Conservation (phyloP, 2,329 filamentous ascomycete genomes). For the Sordariomycetes sp. region DNA sequence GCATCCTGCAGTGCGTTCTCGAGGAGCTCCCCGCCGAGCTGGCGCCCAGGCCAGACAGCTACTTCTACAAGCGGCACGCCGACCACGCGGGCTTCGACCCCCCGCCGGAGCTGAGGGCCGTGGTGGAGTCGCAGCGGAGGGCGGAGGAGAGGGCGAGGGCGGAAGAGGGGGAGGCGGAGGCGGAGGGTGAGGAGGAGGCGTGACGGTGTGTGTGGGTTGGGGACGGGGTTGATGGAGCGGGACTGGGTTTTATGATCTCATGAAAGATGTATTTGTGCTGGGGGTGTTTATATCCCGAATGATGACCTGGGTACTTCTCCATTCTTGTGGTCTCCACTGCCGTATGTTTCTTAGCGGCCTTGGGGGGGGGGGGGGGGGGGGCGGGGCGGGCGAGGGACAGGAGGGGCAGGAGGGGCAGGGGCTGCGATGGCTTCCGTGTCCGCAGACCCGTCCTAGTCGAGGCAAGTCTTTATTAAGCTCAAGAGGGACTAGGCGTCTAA, state of each 20-base stretch:
- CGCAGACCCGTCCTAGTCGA: too few species aligned
- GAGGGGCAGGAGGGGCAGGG: too few species aligned
- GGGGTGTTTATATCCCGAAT: not conserved
- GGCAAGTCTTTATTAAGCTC: too few species aligned
- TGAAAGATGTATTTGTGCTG: not conserved
- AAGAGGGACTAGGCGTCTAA: too few species aligned
- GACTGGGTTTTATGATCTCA: not conserved
- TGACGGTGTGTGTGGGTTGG: not conserved
- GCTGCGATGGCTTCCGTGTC: too few species aligned
- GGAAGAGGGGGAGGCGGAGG: not conserved
- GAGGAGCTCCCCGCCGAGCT: slow-evolving; percentile 61
- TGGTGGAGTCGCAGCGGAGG: slow-evolving; percentile 41
- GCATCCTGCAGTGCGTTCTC: slow-evolving; percentile 59
- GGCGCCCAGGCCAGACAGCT: slow-evolving; percentile 55
- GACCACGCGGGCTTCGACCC: slow-evolving; percentile 75
- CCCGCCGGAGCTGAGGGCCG: slow-evolving; percentile 42
- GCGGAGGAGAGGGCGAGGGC: slow-evolving; percentile 11
- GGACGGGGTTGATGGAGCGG: not conserved
- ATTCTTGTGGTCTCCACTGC: not conserved
- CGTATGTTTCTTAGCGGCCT: too few species aligned
- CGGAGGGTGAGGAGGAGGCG: not conserved
- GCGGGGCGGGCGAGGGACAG: too few species aligned
- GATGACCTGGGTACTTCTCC: not conserved
- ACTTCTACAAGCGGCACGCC: slow-evolving; percentile 80
- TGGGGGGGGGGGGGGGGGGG: too few species aligned